Conservation (phyloP, 2,329 filamentous ascomycete genomes). For the Nannizziopsis arthrosporioides region DNA sequence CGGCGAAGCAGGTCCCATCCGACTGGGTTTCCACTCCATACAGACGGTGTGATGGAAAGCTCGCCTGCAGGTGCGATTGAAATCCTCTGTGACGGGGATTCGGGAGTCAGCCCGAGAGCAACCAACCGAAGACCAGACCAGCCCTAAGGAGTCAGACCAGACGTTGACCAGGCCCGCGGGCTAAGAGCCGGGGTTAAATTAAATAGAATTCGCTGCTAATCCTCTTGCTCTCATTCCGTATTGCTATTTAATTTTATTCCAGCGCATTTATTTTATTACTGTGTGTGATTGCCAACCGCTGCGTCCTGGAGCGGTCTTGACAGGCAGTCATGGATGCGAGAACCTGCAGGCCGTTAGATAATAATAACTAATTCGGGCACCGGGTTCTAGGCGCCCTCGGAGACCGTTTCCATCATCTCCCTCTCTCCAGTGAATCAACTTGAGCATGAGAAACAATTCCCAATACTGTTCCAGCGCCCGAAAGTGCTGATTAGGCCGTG, state of each 20-base stretch:
- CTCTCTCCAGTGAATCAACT: not conserved
- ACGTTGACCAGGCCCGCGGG: not conserved
- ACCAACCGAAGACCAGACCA: conserved; percentile 1
- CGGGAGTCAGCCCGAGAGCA: not conserved
- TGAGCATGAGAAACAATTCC: not conserved
- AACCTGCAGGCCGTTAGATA: too few species aligned
- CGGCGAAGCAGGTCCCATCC: too few species aligned
- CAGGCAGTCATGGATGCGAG: too few species aligned
- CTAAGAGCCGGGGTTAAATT: not conserved
- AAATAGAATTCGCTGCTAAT: conserved; percentile 9
- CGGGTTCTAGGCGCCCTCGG: too few species aligned
- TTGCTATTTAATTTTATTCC: conserved; percentile 3
- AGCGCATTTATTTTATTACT: not conserved
- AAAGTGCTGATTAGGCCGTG: not conserved
- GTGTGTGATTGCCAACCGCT: too few species aligned
- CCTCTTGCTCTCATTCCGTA: conserved; percentile 1
- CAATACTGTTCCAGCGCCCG: not conserved
- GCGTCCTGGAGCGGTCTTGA: too few species aligned
- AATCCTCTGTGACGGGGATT: not conserved
- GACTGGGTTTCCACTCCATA: too few species aligned
- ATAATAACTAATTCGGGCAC: too few species aligned
- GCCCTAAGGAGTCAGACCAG: conserved; percentile 1
- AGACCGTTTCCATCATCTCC: too few species aligned
- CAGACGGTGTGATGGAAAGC: not conserved
- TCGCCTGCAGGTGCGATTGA: conserved; percentile 1